Conservation (phyloP, 164 flowering plant genomes). For the Annona squamosa region DNA sequence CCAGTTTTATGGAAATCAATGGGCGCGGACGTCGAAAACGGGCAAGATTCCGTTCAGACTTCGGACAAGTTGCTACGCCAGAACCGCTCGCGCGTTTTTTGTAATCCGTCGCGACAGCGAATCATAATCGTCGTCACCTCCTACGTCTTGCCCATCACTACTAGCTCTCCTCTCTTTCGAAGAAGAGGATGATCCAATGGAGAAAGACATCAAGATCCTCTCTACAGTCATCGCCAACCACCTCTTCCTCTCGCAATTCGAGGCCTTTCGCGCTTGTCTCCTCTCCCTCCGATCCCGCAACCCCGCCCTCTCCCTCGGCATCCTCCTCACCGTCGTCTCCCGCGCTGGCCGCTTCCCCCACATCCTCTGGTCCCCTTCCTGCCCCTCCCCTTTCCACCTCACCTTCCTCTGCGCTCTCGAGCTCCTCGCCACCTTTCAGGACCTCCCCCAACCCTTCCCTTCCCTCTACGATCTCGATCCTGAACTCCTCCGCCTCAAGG, state of each 20-base stretch:
- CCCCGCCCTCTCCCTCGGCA: conserved; percentile 54
- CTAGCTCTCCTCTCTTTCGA: too few species aligned
- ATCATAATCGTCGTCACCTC: too few species aligned
- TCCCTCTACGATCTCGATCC: conserved; percentile 50
- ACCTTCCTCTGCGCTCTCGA: conserved; percentile 61
- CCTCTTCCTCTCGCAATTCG: conserved; percentile 82
- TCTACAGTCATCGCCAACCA: conserved; percentile 68
- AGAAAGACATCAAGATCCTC: conserved; percentile 63
- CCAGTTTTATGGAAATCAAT: too few species aligned
- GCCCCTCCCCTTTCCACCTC: conserved; percentile 64
- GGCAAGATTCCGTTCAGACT: too few species aligned
- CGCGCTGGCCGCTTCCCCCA: conserved; percentile 44
- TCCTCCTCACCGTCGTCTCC: conserved; percentile 65
- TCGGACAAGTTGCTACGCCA: too few species aligned
- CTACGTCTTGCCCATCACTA: too few species aligned
- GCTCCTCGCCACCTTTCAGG: conserved; percentile 35
- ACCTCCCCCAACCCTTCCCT: conserved; percentile 16
- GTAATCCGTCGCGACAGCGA: too few species aligned
- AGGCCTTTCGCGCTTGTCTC: conserved; percentile 68
- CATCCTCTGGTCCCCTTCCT: conserved; percentile 46
- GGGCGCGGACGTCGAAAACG: too few species aligned
- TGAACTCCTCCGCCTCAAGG: conserved; percentile 42
- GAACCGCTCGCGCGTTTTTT: too few species aligned
- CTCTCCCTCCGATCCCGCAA: conserved; percentile 50
- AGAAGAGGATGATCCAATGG: conserved; percentile 25